Percentiles rank a stretch among this genome's conserved stretches.
phyloP scores from a whole-genome alignment of 371 early-diverging fungal genomes.

The Smittium culicis region DNA sequence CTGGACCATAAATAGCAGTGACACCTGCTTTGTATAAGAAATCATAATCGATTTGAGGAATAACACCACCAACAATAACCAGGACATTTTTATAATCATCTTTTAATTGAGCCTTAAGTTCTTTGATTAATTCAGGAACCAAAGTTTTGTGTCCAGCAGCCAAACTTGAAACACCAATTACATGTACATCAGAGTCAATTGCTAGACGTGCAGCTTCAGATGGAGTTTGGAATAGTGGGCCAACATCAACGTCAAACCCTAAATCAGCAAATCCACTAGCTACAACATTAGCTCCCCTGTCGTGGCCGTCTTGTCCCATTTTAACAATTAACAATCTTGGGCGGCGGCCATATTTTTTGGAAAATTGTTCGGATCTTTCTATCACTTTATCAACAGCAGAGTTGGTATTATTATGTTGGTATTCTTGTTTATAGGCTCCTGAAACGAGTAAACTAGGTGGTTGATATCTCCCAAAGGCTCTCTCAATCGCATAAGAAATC shows the following conservation, averaged over 20 bases:
- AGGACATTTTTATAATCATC: constrained; percentile 44
- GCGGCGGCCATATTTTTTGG: constrained; percentile 51
- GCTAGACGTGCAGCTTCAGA: constrained; percentile 75
- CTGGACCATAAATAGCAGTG: constrained; percentile 63
- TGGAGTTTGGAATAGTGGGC: constrained; percentile 76
- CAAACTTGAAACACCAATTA: constrained; percentile 66
- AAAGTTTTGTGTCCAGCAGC: constrained; percentile 77
- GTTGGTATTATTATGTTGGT: constrained; percentile 31
- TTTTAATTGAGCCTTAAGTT: constrained; percentile 29
- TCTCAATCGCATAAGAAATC: constrained; percentile 61
- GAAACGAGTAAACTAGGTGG: constrained; percentile 58
- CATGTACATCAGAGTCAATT: constrained; percentile 74
- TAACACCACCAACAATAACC: constrained; percentile 69
- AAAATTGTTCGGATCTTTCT: constrained; percentile 39
- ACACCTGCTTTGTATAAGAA: constrained; percentile 64
- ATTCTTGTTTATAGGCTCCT: constrained; percentile 72
- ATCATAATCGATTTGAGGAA: constrained; percentile 69
- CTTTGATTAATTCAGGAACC: constrained; percentile 56
- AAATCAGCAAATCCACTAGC: constrained; percentile 75
- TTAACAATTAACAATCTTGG: constrained; percentile 73
- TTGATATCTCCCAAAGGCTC: constrained; percentile 64
- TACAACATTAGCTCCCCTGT: constrained; percentile 77
- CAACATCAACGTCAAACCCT: constrained; percentile 78
- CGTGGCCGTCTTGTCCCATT: constrained; percentile 87
- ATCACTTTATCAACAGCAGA: constrained; percentile 42